phyloP scores from a whole-genome alignment of 169 alveolate species.

The Cryptosporidium viatorum region DNA sequence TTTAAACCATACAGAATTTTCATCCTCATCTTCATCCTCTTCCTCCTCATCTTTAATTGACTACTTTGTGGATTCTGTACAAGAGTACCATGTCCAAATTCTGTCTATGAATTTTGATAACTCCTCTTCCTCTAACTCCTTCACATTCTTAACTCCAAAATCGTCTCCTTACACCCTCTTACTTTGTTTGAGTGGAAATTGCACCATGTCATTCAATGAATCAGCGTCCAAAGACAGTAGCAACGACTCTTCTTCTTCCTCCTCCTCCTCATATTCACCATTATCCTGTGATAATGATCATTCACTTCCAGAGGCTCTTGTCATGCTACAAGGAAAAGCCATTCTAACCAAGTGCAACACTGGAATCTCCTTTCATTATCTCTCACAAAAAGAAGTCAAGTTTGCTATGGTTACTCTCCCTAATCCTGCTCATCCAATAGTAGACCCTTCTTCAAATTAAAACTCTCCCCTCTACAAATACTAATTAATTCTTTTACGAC shows the following conservation, averaged over 20 bases:
- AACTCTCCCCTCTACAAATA: too few species aligned
- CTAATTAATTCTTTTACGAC: neutral
- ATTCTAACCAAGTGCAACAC: neutral
- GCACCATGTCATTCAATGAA: neutral
- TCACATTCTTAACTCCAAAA: neutral
- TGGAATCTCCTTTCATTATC: neutral
- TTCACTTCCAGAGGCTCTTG: neutral
- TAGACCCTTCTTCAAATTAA: neutral
- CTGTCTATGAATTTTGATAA: neutral
- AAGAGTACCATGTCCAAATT: slow-evolving; percentile 23
- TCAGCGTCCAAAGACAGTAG: too few species aligned
- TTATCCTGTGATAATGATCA: too few species aligned
- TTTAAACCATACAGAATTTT: neutral
- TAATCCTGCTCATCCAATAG: too few species aligned
- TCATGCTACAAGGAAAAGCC: neutral
- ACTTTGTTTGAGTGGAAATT: neutral
- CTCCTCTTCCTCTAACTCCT: neutral
- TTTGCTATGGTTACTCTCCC: neutral
- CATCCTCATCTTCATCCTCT: neutral
- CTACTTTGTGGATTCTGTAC: neutral
- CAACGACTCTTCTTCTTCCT: too few species aligned
- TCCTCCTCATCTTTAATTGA: neutral
- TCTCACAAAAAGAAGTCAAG: neutral
- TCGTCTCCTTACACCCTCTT: slow-evolving; percentile 16
- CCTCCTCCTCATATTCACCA: too few species aligned